phyloP scores from a whole-genome alignment of 306 rosid species.

The apple (Malus domestica) region DNA sequence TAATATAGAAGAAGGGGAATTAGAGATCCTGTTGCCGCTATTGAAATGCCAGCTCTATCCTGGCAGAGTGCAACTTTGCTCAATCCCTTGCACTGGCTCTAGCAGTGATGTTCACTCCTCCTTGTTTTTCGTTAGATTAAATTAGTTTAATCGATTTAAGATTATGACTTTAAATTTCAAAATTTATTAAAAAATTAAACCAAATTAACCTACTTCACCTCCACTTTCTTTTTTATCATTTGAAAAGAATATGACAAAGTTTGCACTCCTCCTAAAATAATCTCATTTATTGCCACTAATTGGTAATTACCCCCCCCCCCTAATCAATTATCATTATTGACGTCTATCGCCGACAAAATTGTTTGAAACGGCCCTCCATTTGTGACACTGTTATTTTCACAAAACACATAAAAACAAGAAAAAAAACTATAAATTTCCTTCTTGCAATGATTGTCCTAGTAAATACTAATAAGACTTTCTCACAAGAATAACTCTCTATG shows the following conservation, averaged over 20 bases:
- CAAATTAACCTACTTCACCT: too few species aligned
- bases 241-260: too few species aligned
- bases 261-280: background rate
- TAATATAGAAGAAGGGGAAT: background rate
- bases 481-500: too few species aligned
- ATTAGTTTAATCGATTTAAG: too few species aligned
- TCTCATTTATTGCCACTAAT: slow-evolving; percentile 35
- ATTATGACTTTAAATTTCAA: too few species aligned
- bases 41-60: slow-evolving; percentile 36
- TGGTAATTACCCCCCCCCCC: slow-evolving; percentile 20
- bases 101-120: too few species aligned
- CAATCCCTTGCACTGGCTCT: too few species aligned
- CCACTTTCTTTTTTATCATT: too few species aligned
- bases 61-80: too few species aligned
- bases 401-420: background rate
- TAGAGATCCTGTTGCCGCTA: background rate
- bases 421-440: background rate
- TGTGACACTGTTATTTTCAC: background rate
- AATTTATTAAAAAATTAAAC: too few species aligned
- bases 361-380: slow-evolving; percentile 60
- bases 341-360: slow-evolving; percentile 82
- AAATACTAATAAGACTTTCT: too few species aligned
- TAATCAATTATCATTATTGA: slow-evolving; percentile 52
- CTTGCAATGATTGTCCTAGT: background rate
- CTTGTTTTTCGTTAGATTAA: too few species aligned